Evolutionary conservation across 805 yeast genomes (phyloP), one percentile per base, ranked within the genome.

Genomic region (Pichia deserticola): DNA sequence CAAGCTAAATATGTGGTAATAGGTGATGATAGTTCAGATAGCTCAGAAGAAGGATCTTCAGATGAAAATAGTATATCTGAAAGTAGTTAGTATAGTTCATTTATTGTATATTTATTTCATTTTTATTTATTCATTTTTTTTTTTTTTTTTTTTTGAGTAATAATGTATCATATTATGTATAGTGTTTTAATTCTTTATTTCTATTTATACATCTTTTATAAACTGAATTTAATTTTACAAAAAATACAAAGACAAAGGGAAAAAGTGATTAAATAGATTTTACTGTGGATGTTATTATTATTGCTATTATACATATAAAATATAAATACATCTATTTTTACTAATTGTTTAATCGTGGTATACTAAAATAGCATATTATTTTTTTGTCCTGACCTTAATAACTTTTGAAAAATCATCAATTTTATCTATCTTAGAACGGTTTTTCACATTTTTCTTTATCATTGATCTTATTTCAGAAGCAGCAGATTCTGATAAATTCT

Each of bases 1-100:
- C 96, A 89, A 61, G 75, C 82, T 5, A 76, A 73, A 47, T 70
- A 70, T 51, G 69, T 69, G 34, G 63, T 61, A n/a, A 58, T 66
- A 25, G 60, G 63, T 27, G 55, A 58, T 27, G 60, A 60, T 8
- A 59, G 55, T n/a, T 44, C 40, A 46, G 60, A 60, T 13, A 55
- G 62, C 20, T 57, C 59, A 29, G 52, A 55, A n/a, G 58, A 59
- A 20, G 20, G 20, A 20, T 20, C 20, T 4, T 55, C 55, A 32
- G 58, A 55, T 35, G 59, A 57, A 57, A 56, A 45, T 57, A 54
- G 53, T 12, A 47, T 40, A 42, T 51, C 47, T 29, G 47, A 42
- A 5, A 48, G 40, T 20, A 35, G 35, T 5, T 13, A 29, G 27
- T 41, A 29, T 27, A 39, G 29, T 36, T 29, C 36, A 2, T 20